Evolutionary conservation across 495 filamentous ascomycete species (phyloP), one percentile per base, ranked within the genome.

Genomic region (Daldinia bambusicola): DNA sequence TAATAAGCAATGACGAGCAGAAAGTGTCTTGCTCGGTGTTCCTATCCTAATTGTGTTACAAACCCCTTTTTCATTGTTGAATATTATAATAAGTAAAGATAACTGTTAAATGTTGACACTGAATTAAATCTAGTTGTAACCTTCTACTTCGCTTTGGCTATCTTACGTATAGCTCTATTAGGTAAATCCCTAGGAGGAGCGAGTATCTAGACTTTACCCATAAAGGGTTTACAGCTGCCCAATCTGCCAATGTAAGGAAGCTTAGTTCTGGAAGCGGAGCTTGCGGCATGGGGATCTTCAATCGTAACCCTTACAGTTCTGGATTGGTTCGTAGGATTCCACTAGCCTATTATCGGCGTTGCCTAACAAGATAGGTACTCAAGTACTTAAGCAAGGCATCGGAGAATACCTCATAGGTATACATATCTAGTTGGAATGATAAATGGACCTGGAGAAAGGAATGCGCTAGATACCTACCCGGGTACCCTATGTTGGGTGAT

Each of bases 221-320:
- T 20, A 30, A 8, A 50, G 18, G 40, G 5, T 30, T 26, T 3
- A 26, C 26, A 26, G 3, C 26, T 26, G 26, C 26, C 26, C 26
- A 26, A 26, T 26, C 26, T 26, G 26, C 26, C 26, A 26, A 26
- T 26, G 26, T 26, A 26, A 26, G 3, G 50, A 53, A 53, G 56
- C 30, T 55, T 10, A 51, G 50, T 66, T 71, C 57, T 66, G 38
- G 58, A 71, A 71, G 43, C 63, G 57, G 57, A 59, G 38, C 26
- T 37, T 66, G 48, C 36, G 20, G 50, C 51, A 50, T 66, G 69
- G 40, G 58, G 40, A 22, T 48, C 26, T 56, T 37, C 36, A 70
- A 70, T 66, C 56, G 59, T 64, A 53, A 38, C 20, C n/a, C 32
- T 6, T 30, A 34, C 31, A 65, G 50, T 43, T 20, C 57, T 61